A percentile compares a stretch with the other conserved stretches of the same genome.
These are phyloP conservation scores for Xylaria cubensis DNA, from an alignment of 495 filamentous ascomycete species.

Conservation along the genomic window DNA sequence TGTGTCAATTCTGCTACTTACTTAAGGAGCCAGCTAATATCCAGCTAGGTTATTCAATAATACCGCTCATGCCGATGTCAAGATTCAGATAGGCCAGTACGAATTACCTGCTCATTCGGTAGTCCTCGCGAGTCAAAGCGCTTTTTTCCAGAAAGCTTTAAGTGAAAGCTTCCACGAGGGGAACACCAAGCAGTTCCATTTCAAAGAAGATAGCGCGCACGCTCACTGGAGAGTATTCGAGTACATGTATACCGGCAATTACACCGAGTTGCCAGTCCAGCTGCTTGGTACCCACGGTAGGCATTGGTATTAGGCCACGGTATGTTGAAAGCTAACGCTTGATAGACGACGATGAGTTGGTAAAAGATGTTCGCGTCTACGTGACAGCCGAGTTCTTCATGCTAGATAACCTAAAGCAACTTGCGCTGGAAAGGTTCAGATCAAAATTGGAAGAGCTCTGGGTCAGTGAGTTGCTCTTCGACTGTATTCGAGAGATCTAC, in stretches of 20 bases:
- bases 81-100: conserved; percentile 6
- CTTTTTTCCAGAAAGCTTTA: conserved; percentile 20
- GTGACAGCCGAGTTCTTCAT: conserved; percentile 3
- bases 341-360: not conserved
- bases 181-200: conserved; percentile 17
- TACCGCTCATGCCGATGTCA: conserved; percentile 13
- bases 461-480: not conserved
- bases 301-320: not conserved
- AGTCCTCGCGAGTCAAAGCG: conserved; percentile 14
- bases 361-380: not conserved
- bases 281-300: not conserved
- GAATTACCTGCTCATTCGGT: conserved; percentile 18
- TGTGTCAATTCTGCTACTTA: not conserved
- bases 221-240: conserved; percentile 25
- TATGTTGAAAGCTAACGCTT: not conserved
- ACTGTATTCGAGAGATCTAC: conserved; percentile 9
- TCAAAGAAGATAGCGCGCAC: conserved; percentile 15
- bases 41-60: conserved; percentile 18
- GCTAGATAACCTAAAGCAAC: not conserved
- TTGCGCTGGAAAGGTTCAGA: not conserved
- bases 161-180: conserved; percentile 4
- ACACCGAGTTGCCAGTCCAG: not conserved
- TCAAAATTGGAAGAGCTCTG: not conserved
- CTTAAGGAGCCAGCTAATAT: not conserved
- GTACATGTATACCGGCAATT: conserved; percentile 25